Conservation (phyloP, 2,329 filamentous ascomycete species). For the Leptodontidium sp. region DNA sequence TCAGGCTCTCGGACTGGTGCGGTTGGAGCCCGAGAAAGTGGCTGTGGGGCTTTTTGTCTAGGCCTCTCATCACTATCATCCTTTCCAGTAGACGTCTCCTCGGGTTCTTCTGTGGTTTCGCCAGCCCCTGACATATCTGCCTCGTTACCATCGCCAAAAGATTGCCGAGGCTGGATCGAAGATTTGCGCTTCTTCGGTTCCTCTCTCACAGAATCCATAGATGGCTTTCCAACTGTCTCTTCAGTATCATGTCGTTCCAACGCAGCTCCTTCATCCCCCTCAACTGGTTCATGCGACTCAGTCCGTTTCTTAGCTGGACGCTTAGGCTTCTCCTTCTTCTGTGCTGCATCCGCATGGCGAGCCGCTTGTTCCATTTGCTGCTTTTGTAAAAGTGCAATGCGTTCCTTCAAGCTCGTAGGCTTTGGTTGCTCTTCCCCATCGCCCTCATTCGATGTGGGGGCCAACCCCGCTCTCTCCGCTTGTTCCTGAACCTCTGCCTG, state of each 20-base stretch:
- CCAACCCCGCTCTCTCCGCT: conserved; percentile 73
- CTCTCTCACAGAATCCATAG: conserved; percentile 56
- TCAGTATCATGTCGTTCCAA: conserved; percentile 58
- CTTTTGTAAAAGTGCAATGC: conserved; percentile 91
- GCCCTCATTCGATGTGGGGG: conserved; percentile 54
- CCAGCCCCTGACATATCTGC: conserved; percentile 71
- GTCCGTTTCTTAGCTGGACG: conserved; percentile 73
- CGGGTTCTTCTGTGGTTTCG: conserved; percentile 68
- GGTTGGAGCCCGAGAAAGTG: conserved; percentile 51
- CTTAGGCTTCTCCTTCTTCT: conserved; percentile 90
- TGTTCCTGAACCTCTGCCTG: conserved; percentile 71
- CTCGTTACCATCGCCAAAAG: conserved; percentile 67
- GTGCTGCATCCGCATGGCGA: conserved; percentile 77
- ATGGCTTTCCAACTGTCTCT: conserved; percentile 57
- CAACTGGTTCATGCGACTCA: conserved; percentile 55
- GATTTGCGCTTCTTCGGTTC: conserved; percentile 60
- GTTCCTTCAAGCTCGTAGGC: conserved; percentile 90
- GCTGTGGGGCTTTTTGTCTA: conserved; percentile 38
- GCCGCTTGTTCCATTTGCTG: conserved; percentile 91
- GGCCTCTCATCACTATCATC: conserved; percentile 75
- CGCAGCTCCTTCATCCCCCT: conserved; percentile 48
- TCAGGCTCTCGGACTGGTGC: conserved; percentile 50
- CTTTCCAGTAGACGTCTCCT: conserved; percentile 66
- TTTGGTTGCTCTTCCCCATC: conserved; percentile 85
- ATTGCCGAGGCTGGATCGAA: conserved; percentile 51